phyloP scores from a whole-genome alignment of 768 basidiomycete genomes.

The Sporobolomyces phaffii region DNA sequence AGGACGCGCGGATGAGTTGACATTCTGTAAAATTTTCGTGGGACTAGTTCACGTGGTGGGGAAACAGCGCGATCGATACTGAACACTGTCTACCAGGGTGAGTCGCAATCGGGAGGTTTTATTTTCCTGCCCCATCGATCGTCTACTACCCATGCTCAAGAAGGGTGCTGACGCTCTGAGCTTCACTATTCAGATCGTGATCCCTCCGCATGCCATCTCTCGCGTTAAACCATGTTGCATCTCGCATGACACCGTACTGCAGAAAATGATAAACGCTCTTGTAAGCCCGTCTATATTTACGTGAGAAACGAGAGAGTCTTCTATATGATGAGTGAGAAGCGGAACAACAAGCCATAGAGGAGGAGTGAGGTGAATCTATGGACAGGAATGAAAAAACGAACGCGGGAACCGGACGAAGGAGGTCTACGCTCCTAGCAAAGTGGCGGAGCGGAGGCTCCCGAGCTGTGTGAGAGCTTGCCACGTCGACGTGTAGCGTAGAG shows the following conservation, averaged over 20 bases:
- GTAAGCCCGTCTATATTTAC: no score
- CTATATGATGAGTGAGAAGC: neutral
- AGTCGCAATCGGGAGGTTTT: no score
- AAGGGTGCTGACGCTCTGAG: neutral
- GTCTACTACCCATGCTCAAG: no score
- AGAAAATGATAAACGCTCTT: neutral
- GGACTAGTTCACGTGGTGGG: slow-evolving; percentile 29
- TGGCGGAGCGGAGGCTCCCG: neutral
- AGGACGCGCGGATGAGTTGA: no score
- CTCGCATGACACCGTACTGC: no score
- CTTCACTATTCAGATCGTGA: neutral
- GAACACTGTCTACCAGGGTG: slow-evolving; percentile 34
- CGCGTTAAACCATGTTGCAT: no score
- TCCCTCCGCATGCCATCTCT: neutral
- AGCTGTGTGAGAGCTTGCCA: neutral
- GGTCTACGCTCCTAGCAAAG: no score
- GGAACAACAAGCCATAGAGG: neutral
- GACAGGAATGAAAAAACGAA: neutral
- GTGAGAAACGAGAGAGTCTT: no score
- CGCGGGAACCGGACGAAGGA: neutral
- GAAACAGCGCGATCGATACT: slow-evolving; percentile 26
- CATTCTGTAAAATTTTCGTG: no score
- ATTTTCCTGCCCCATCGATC: neutral
- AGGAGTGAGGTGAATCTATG: neutral
- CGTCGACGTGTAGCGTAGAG: slow-evolving; percentile 4